phyloP scores from a whole-genome alignment of 805 yeast species.

The Kodamaea kakaduensis region DNA sequence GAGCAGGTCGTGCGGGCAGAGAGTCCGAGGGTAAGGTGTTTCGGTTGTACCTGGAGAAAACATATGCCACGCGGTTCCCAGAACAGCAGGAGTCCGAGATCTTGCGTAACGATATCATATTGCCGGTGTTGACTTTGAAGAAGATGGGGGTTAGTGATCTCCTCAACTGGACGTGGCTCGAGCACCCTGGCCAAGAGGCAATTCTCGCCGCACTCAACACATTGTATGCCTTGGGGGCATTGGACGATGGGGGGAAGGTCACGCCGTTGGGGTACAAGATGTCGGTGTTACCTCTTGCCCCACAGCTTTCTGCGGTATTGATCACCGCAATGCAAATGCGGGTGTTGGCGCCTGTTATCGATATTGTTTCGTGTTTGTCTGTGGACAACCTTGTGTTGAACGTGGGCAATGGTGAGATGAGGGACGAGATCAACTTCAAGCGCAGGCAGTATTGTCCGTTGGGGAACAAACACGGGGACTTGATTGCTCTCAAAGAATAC shows the following conservation, averaged over 20 bases:
- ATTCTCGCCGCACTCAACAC: slow-evolving; percentile 73
- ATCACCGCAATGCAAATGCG: slow-evolving; percentile 60
- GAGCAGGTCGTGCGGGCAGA: slow-evolving; percentile 99
- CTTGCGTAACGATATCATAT: slow-evolving; percentile 75
- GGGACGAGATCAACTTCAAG: slow-evolving; percentile 81
- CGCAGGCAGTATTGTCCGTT: slow-evolving; percentile 65
- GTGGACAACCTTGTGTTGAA: slow-evolving; percentile 84
- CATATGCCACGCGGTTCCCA: slow-evolving; percentile 54
- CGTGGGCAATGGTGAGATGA: slow-evolving; percentile 64
- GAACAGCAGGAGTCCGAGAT: slow-evolving; percentile 92
- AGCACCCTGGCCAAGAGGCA: slow-evolving; percentile 79
- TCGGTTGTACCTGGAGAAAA: slow-evolving; percentile 73
- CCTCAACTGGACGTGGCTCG: slow-evolving; percentile 87
- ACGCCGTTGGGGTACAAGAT: slow-evolving; percentile 79
- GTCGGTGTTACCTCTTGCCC: slow-evolving; percentile 89
- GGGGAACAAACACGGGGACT: slow-evolving; percentile 77
- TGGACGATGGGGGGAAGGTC: slow-evolving; percentile 70
- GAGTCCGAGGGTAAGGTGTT: slow-evolving; percentile 85
- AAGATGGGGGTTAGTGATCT: slow-evolving; percentile 80
- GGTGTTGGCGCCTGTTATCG: slow-evolving; percentile 67
- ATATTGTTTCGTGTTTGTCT: slow-evolving; percentile 87
- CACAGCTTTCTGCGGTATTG: slow-evolving; percentile 83
- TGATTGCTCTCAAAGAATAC: slow-evolving; percentile 76
- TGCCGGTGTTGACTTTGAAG: slow-evolving; percentile 81
- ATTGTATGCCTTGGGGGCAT: slow-evolving; percentile 72